Evolutionary conservation across 257 asterid species (phyloP).

Genomic region (Mitragyna speciosa): DNA sequence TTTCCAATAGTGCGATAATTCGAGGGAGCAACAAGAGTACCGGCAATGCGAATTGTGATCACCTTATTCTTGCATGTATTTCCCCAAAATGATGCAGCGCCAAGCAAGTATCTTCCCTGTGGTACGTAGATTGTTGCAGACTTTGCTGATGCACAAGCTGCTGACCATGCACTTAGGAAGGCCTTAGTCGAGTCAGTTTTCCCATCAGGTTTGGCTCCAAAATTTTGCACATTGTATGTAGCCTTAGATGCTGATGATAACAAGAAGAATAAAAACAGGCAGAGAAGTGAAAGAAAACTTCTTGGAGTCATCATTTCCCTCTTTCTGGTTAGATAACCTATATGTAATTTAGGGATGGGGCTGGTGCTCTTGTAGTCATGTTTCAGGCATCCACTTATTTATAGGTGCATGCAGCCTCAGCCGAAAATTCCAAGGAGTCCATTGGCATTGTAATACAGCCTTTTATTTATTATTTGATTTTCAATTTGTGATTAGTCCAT

Average conservation of each 20-base stretch:
- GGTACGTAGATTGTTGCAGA: slow-evolving; percentile 22
- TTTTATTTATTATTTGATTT: too few species aligned
- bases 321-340: background rate
- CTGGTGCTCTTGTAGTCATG: too few species aligned
- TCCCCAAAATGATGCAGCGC: slow-evolving; percentile 35
- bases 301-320: slow-evolving; percentile 8
- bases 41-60: slow-evolving; percentile 46
- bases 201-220: slow-evolving; percentile 52
- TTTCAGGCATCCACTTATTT: too few species aligned
- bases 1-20: slow-evolving; percentile 41
- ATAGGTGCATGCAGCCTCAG: too few species aligned
- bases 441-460: too few species aligned
- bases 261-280: slow-evolving; percentile 18
- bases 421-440: too few species aligned
- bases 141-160: too few species aligned
- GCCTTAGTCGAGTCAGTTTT: slow-evolving; percentile 46
- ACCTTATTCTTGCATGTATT: slow-evolving; percentile 39
- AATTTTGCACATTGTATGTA: slow-evolving; percentile 38
- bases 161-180: slow-evolving; percentile 48
- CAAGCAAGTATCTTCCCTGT: slow-evolving; percentile 39
- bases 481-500: too few species aligned
- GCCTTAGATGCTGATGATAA: slow-evolving; percentile 26
- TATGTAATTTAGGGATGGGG: too few species aligned
- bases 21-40: slow-evolving; percentile 62
- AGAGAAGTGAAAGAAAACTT: slow-evolving; percentile 1